Base-by-base conservation (phyloP, 345 rosid genomes). In the Nephelium lappaceum region DNA sequence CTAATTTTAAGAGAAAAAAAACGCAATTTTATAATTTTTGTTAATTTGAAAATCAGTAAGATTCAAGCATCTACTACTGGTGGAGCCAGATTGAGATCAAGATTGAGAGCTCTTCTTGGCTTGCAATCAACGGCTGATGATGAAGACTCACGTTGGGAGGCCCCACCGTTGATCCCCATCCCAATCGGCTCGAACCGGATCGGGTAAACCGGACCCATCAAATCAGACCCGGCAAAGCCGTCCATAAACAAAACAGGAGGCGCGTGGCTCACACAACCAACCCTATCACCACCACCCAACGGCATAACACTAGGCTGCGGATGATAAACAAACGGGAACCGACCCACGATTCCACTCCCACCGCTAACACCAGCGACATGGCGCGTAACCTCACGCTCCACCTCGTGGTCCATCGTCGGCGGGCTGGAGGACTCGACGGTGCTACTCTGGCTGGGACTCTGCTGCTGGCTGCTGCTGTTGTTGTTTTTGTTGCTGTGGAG, bases 71-170 rank as follows among this genome's bases (percentile, higher is more conserved):
- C 94, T 6, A 84, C 85, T 5, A 81, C 83, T 4, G 94, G 89
- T 8, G 98, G 92, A 42, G 91, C 89, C 72, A 90, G 87, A 70
- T 94, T 92, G 42, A 92, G 97, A 76, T 94, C 98, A 19, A 92
- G 81, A 77, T 79, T 82, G 8, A 82, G 81, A 69, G 69, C 78
- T 5, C 67, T 73, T 24, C 77, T 78, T 1, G 85, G 82, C 81
- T 86, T 82, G 51, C 79, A 81, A 25, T 86, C 90, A 27, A 84
- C 85, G 15, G 75, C 81, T 0, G 93, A 81, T 3, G 87, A 84
- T 16, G 85, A 81, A 16, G 93, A 79, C 70, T 88, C 92, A 12
- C 88, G 71, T 60, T 75, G 87, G 3, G 81, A 78, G 31, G 36
- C 36, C 53, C 83, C 72, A 21, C 53, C 39, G 2, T 7, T 47